Evolutionary conservation across 176 grass and related monocot species (phyloP), one percentile per base, ranked within the genome.

Genomic region (Zea luxurians): DNA sequence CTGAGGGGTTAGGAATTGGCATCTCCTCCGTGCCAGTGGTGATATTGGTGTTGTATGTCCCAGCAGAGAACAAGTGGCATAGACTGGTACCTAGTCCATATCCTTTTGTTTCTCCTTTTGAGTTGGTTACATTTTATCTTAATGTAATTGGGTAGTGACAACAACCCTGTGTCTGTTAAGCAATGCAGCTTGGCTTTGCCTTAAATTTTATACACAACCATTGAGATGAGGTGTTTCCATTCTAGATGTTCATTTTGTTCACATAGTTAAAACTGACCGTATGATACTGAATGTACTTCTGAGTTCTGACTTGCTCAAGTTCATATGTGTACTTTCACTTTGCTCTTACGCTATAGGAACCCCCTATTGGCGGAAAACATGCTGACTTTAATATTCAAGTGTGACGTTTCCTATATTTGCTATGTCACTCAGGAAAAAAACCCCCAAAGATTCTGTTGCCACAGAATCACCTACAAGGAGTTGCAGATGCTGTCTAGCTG

Each of bases 1-100:
- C 1, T 27, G 83, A 99, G 37, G 67, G 61, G 17, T 41, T 73
- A 73, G 70, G 16, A 45, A 9, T 67, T 37, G 44, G 62, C 18
- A n/a, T 17, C 21, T 65, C 66, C 80, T 73, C 52, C 20, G 35
- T 85, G 48, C 15, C 35, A 61, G 9, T 81, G 72, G 27, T 80
- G 61, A 77, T 77, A 66, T 64, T 21, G 59, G 37, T 73, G 73
- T 68, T 89, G 79, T 82, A 71, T 73, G 73, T 71, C 73, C 81
- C n/a, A 60, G 73, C 61, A 82, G 35, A 77, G 77, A 43, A 81
- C 73, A 83, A 85, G 59, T 89, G 78, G 48, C 70, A 77, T 89
- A 89, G 82, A 73, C 65, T 82, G 87, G 78, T 78, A 85, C 78
- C 78, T 82, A 74, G 87, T 74, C 9, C 49, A 82, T 68, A 82